Conservation (phyloP, 78 protist species). For the Dictyostelium purpureum region DNA sequence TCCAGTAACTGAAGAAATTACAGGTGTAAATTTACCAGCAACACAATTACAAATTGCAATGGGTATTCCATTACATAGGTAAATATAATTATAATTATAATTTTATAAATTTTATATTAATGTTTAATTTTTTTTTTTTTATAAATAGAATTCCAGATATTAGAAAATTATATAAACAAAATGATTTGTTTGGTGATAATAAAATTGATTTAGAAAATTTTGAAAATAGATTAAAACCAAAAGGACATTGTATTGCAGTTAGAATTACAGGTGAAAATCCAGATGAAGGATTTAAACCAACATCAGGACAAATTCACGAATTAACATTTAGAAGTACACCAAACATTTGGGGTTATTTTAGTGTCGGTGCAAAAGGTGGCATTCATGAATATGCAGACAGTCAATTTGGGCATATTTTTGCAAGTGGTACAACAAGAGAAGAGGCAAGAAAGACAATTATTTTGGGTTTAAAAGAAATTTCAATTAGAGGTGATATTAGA, state of each 20-base stretch:
- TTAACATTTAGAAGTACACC: constrained; percentile 91
- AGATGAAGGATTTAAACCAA: constrained; percentile 97
- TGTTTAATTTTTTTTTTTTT: not conserved
- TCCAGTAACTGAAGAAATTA: constrained; percentile 93
- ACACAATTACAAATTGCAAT: constrained; percentile 96
- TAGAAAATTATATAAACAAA: constrained; percentile 83
- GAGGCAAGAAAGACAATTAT: constrained; percentile 89
- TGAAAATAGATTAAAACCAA: constrained; percentile 23
- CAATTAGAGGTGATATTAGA: constrained; percentile 96
- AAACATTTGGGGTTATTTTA: constrained; percentile 98
- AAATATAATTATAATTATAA: not conserved
- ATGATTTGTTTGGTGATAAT: not conserved
- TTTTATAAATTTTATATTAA: not conserved
- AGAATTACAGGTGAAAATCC: constrained; percentile 99
- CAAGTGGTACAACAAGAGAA: constrained; percentile 92
- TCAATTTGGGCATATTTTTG: constrained; percentile 97
- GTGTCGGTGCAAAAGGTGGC: constrained; percentile 83
- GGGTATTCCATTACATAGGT: constrained; percentile 95
- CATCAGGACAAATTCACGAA: constrained; percentile 90
- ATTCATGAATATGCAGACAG: constrained; percentile 80
- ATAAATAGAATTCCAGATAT: constrained; percentile 89
- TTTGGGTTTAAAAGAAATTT: constrained; percentile 91
- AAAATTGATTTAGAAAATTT: constrained; percentile 80
- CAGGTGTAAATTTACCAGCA: constrained; percentile 94
- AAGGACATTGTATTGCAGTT: constrained; percentile 95